Evolutionary conservation across 306 rosid species (phyloP), one percentile per base, ranked within the genome.

Genomic region (Quercus suber): DNA sequence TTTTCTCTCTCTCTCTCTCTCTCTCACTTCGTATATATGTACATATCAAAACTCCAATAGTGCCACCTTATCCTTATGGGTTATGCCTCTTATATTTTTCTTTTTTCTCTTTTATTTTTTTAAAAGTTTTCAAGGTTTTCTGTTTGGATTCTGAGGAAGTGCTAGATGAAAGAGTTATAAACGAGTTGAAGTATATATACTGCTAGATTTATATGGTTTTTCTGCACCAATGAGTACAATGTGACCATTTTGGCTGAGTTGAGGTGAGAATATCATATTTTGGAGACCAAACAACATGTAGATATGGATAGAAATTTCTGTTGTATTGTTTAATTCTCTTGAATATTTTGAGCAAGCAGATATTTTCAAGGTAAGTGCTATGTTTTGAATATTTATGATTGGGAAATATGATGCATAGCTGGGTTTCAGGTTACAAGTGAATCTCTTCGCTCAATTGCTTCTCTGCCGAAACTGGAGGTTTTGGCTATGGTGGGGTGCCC

Each of bases 371-470:
- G 57, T 72, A 70, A 55, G 31, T 77, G 57, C 63, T 41, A 31
- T 59, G 41, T 53, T 57, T 65, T 78, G 21, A 23, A 59, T 64
- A 60, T 73, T 72, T 56, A 3, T 63, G 45, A 51, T 28, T 28
- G 57, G 30, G 71, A 73, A 60, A 78, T 78, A 49, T 68, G 53
- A 55, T n/a, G 59, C 72, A 43, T 58, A 30, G 37, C 49, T 41
- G 77, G 73, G 20, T 72, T 68, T 28, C 75, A 90, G 92, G 82
- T 90, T 56, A 88, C 90, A 17, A 80, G 84, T 5, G 88, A 88
- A 81, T 86, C 94, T 60, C 74, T 90, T 56, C 74, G 84, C 57
- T 84, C 94, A 37, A 61, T 90, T 77, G 90, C 92, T 84, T 84
- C 90, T 75, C 79, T 90, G 76, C 84, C 70, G 43, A 88, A 76